A percentile compares a stretch with the other conserved stretches of the same genome.
Evolutionary conservation across 441 rosid genomes (phyloP).

Genomic region (Adansonia grandidieri): DNA sequence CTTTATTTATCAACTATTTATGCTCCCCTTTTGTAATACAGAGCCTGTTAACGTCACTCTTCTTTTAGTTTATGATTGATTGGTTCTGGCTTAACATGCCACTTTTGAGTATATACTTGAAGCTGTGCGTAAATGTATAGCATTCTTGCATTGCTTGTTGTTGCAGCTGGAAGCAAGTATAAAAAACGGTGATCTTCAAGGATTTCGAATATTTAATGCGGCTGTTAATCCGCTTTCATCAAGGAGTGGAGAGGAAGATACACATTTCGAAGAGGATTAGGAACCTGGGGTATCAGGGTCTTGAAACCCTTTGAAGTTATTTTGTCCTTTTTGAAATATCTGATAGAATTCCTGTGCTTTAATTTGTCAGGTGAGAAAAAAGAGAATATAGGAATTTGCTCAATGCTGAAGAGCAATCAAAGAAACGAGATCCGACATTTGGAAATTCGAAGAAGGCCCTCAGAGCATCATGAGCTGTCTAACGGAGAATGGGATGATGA

Average conservation of each 20-base stretch:
- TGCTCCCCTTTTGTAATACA: neutral
- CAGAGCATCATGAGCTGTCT: conserved; percentile 34
- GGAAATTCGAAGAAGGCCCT: conserved; percentile 41
- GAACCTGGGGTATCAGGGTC: conserved; percentile 44
- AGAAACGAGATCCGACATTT: conserved; percentile 35
- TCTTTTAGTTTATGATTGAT: neutral
- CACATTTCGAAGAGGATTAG: conserved; percentile 35
- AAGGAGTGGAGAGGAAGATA: conserved; percentile 35
- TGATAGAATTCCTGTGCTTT: conserved; percentile 23
- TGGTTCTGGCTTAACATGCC: neutral
- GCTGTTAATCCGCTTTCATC: conserved; percentile 48
- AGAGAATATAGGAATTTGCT: conserved; percentile 38
- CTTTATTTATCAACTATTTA: neutral
- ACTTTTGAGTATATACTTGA: neutral
- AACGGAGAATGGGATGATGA: conserved; percentile 44
- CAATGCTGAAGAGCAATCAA: conserved; percentile 39
- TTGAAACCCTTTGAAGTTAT: neutral
- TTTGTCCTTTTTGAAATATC: neutral
- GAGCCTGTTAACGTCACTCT: neutral
- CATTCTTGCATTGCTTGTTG: conserved; percentile 15
- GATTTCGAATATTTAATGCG: conserved; percentile 57
- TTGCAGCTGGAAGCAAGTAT: conserved; percentile 83
- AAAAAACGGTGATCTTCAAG: conserved; percentile 74
- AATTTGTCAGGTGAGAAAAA: conserved; percentile 34
- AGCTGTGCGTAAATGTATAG: neutral